Evolutionary conservation across 768 basidiomycete genomes (phyloP), one percentile per base, ranked within the genome.

Genomic region (Arthromyces matolae): DNA sequence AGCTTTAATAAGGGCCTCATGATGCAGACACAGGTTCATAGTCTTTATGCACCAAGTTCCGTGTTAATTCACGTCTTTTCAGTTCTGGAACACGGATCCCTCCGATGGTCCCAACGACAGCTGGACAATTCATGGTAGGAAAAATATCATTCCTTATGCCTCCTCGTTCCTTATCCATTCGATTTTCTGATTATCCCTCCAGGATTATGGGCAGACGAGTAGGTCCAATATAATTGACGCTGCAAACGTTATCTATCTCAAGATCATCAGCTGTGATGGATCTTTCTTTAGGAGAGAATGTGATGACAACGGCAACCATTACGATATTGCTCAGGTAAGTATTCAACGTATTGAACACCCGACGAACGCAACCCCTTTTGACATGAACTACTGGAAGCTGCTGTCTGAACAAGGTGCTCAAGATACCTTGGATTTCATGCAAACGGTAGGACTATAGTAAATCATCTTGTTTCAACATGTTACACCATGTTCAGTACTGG

Each of bases 1-100:
- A n/a, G n/a, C n/a, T n/a, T n/a, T n/a, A n/a, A n/a, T n/a, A n/a
- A 87, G 83, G 86, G 84, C 33, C 65, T 80, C 38, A 53, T 86
- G 24, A 57, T 83, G 50, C 82, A 84, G 51, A 68, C 71, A 16
- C 71, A 72, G 61, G 71, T 65, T 52, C 18, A 8, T 33, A 20
- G 6, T 7, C 19, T 3, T 1, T 40, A 22, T 13, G 8, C 13
- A 14, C 32, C 22, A 18, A 29, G 10, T 8, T 18, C 8, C 10
- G 28, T 27, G 36, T 37, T 1, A 34, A 39, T 23, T n/a, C n/a
- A 22, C 19, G 12, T 32, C 16, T 61, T n/a, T n/a, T n/a, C n/a
- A 85, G 80, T 85, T 88, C 65, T 89, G 86, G 85, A 84, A 88
- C 52, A 83, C 80, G 2, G 56, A 79, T 37, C 79, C 83, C 0